Conservation (phyloP, 129 eudicot species). For the Kitagawia praeruptora region DNA sequence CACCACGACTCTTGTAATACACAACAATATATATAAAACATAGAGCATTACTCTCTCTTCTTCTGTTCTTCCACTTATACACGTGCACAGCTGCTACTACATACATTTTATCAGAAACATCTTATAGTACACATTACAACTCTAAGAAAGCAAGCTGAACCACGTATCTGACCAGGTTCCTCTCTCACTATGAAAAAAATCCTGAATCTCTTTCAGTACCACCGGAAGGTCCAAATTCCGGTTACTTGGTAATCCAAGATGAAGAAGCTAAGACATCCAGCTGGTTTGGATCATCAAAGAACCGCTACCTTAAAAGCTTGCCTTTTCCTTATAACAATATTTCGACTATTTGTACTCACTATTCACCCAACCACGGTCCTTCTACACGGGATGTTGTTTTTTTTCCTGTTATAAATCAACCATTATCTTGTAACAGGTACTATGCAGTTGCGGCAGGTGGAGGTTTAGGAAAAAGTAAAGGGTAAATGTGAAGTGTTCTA, state of each 20-base stretch:
- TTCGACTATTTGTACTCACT: constrained; percentile 18
- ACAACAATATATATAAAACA: too few species aligned
- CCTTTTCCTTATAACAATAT: constrained; percentile 74
- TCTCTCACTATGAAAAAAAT: constrained; percentile 32
- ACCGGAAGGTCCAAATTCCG: constrained; percentile 73
- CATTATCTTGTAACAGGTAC: constrained; percentile 54
- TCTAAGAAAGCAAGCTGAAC: neutral
- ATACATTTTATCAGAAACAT: too few species aligned
- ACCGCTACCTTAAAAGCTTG: constrained; percentile 20
- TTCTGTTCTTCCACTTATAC: too few species aligned
- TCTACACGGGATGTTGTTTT: constrained; percentile 17
- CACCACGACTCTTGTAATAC: too few species aligned
- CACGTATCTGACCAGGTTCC: constrained; percentile 69
- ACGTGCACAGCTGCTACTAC: too few species aligned
- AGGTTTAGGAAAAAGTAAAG: constrained; percentile 27
- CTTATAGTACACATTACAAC: neutral
- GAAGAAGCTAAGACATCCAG: constrained; percentile 46
- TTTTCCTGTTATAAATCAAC: constrained; percentile 59
- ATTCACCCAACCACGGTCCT: neutral
- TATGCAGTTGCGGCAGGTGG: constrained; percentile 53
- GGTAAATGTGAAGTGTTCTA: constrained; percentile 30
- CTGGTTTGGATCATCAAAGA: constrained; percentile 51
- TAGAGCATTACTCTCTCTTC: too few species aligned
- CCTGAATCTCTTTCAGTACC: constrained; percentile 33
- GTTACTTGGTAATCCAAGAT: constrained; percentile 43